Base-by-base conservation (phyloP, 805 yeast genomes). In the Starmerella sirachaensis region DNA sequence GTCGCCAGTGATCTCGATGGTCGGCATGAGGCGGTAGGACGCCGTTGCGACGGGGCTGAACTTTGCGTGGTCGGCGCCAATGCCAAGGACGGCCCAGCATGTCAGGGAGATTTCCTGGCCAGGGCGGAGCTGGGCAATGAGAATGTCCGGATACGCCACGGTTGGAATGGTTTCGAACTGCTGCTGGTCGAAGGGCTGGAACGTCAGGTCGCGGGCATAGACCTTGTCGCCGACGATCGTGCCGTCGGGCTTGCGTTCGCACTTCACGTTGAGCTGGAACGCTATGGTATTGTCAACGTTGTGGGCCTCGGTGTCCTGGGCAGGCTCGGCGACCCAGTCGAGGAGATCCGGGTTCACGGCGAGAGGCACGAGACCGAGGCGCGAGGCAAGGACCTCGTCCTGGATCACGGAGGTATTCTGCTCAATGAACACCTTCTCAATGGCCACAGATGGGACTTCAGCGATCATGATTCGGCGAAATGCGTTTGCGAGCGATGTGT, bases 21-120 rank as follows among this genome's bases (percentile, higher is more conserved):
- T 76, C 12, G 98, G 98, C 65, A 91, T 61, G 55, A 91, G 68
- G 62, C 98, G 72, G 63, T 91, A 91, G 11, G 95, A 82, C 3
- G 98, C 96, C 11, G 98, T 91, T 13, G 94, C 73, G 9, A 91
- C 98, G 5, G 98, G 98, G 6, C 96, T 84, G 58, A 83, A 91
- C 61, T 91, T 91, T 42, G 98, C 96, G 61, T 91, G 98, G 59
- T 91, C 98, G 29, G 84, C 62, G 36, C 96, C 98, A 48, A 82
- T 63, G 41, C 98, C 98, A 45, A 88, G 68, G 21, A 86, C 68
- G 58, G 96, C 91, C 62, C 85, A 94, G 40, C 80, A 93, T 55
- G 85, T 70, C 48, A 91, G 67, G 19, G 88, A 72, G 46, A 91
- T 86, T 62, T 91, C 97, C 64, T 91, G 98, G 33, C 95, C 95